These are phyloP conservation scores for Rhynchosporium agropyri DNA, from an alignment of 2,329 filamentous ascomycete genomes.

Conservation along the genomic window DNA sequence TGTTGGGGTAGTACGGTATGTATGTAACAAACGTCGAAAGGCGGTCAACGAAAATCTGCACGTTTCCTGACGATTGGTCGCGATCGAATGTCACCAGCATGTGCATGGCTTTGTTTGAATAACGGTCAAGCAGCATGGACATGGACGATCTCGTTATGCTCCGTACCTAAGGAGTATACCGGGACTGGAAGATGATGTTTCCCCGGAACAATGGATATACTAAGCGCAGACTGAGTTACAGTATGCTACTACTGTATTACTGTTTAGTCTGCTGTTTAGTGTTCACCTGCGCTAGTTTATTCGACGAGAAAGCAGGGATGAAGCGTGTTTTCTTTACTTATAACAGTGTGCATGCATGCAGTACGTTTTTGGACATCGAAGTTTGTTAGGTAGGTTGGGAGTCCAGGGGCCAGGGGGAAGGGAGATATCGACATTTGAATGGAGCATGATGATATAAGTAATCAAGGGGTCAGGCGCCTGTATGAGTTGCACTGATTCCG, in stretches of 20 bases:
- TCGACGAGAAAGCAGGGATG: conserved; percentile 9
- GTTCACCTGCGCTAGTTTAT: background rate
- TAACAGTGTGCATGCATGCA: background rate
- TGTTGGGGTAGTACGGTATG: conserved; percentile 1
- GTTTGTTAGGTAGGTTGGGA: background rate
- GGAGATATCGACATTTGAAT: background rate
- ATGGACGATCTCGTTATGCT: too few relatives aligned
- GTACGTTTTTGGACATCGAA: background rate
- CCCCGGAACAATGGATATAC: background rate
- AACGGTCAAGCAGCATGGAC: background rate
- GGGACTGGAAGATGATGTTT: background rate
- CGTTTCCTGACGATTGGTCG: conserved; percentile 34
- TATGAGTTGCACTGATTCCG: background rate
- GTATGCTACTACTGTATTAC: too few relatives aligned
- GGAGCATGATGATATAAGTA: background rate
- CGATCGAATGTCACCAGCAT: conserved; percentile 12
- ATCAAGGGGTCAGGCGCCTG: background rate
- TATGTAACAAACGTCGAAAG: conserved; percentile 7
- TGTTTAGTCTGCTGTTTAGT: too few relatives aligned
- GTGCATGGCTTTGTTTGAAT: background rate
- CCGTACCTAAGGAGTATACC: too few relatives aligned
- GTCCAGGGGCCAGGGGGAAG: background rate
- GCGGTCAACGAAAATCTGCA: conserved; percentile 25
- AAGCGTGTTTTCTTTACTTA: background rate
- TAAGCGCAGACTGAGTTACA: too few relatives aligned